A percentile compares a stretch with the other conserved stretches of the same genome.
Evolutionary conservation across 2,329 filamentous ascomycete species (phyloP).

Genomic region (Sporothrix brunneoviolacea): DNA sequence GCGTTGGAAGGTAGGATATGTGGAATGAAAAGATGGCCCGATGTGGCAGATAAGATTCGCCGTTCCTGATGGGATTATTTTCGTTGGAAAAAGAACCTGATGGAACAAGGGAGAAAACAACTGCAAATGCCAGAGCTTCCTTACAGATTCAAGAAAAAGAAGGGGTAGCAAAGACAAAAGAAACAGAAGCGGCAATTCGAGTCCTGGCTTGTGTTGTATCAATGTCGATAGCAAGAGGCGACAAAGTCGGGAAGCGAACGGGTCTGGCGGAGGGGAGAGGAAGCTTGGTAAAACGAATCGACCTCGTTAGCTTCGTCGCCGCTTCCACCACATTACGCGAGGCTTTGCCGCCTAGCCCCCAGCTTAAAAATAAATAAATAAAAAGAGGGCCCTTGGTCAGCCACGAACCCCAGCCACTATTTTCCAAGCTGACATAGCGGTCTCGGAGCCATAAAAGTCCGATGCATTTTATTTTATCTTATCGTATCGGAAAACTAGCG

Average conservation of each 20-base stretch:
- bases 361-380: constrained; percentile 7
- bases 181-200: too few relatives aligned
- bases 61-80: too few relatives aligned
- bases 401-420: constrained; percentile 13
- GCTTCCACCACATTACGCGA: constrained; percentile 27
- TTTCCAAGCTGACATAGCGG: background rate
- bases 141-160: too few relatives aligned
- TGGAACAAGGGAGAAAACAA: background rate
- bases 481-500: constrained; percentile 1
- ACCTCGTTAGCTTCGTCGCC: constrained; percentile 18
- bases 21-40: too few relatives aligned
- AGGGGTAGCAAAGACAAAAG: too few relatives aligned
- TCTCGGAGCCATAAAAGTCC: constrained; percentile 11
- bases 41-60: too few relatives aligned
- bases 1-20: background rate
- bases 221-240: constrained; percentile 2
- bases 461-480: constrained; percentile 13
- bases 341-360: constrained; percentile 30
- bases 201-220: too few relatives aligned
- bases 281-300: constrained; percentile 19
- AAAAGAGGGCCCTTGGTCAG: constrained; percentile 1
- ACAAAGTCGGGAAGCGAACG: background rate
- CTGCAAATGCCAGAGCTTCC: background rate
- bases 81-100: background rate
- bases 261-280: constrained; percentile 10